phyloP scores from a whole-genome alignment of 257 asterid genomes.

The Forsythia viridissima region DNA sequence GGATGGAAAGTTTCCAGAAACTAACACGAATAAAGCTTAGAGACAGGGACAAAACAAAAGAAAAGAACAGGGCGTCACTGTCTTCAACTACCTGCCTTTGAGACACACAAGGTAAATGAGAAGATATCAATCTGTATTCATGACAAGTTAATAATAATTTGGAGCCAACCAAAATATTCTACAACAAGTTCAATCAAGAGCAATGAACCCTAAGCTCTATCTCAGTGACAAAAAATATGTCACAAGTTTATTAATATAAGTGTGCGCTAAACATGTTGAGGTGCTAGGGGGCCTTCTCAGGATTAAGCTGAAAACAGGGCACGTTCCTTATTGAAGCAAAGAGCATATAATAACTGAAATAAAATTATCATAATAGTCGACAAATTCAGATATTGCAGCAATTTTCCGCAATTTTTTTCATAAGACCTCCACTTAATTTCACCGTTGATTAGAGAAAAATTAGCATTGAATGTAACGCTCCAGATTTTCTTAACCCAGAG shows the following conservation, averaged over 20 bases:
- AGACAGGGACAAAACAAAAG: not conserved
- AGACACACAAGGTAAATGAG: conserved; percentile 20
- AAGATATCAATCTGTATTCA: not conserved
- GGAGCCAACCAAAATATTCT: not conserved
- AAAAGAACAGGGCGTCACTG: conserved; percentile 46
- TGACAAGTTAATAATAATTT: not conserved
- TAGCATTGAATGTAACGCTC: not conserved
- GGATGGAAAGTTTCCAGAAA: not conserved
- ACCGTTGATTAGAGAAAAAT: not conserved
- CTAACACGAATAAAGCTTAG: not conserved
- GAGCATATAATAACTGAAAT: not conserved
- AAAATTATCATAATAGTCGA: not conserved
- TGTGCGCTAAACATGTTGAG: not conserved
- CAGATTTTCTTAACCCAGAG: no score
- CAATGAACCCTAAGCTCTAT: not conserved
- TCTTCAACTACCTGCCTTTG: conserved; percentile 76
- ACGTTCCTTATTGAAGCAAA: not conserved
- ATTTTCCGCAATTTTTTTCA: not conserved
- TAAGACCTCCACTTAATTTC: not conserved
- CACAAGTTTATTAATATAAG: not conserved
- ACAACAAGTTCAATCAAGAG: not conserved
- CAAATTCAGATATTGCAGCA: not conserved
- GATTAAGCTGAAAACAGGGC: not conserved
- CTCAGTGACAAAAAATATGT: not conserved
- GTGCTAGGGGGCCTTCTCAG: no score